Evolutionary conservation across 768 basidiomycete species (phyloP), one percentile per base, ranked within the genome.

Genomic region (Postia placenta): DNA sequence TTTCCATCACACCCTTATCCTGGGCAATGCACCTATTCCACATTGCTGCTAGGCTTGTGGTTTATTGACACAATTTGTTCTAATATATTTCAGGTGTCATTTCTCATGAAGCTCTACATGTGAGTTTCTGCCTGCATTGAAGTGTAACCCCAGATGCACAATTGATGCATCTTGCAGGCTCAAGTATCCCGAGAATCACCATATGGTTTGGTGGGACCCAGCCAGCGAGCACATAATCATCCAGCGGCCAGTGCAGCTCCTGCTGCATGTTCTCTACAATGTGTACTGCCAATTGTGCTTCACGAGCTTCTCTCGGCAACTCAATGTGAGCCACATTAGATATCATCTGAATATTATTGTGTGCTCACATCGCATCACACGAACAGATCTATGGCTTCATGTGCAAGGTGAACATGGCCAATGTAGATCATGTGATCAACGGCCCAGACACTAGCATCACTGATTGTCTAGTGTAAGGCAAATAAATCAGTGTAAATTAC

Each of bases 241-340:
- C 48, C 92, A 94, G 63, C 75, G 87, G 26, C 93, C 92, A 55
- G 90, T 91, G 64, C 92, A 94, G 66, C 84, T 96, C 50, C 92
- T 92, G 2, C 79, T 92, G 48, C 92, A 94, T 67, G 88, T 96
- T 64, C 82, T 96, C 55, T 92, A 92, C 44, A 85, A 85, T 60
- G 86, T 96, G 47, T 96, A 96, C 69, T 85, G 92, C 64, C 92
- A 96, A 79, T 94, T 89, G 64, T 79, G 92, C 73, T 96, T 96
- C 67, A 92, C 93, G 44, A 90, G 87, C 79, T 96, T 95, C 78
- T 94, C 92, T 59, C 83, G 92, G 70, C 92, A 96, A 79, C 82
- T 96, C 65, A 96, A 96, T 72, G 92, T 95, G 62, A 54, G 82
- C 56, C 64, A 56, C 57, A 58, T 33, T 33, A 7, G 7, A 62